Conservation (phyloP, 306 rosid species). For the Pyrus bretschneideri region DNA sequence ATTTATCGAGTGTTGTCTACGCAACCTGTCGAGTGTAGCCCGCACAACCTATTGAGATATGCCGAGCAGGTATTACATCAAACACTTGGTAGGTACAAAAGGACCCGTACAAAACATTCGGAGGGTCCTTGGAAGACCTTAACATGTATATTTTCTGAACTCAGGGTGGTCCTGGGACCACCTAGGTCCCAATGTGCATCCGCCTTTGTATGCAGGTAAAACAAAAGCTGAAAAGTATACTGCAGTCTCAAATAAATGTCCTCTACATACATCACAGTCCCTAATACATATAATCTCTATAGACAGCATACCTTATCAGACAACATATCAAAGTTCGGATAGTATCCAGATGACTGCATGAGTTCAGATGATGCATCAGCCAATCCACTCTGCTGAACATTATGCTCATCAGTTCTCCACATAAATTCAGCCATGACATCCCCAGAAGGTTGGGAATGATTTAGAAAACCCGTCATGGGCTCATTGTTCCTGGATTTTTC, state of each 20-base stretch:
- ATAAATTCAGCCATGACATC: conserved; percentile 8
- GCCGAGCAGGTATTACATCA: no score
- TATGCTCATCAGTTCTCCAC: conserved; percentile 22
- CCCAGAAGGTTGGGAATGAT: conserved; percentile 12
- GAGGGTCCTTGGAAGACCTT: no score
- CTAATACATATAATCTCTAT: background rate
- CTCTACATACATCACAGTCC: background rate
- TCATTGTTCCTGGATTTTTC: conserved; percentile 4
- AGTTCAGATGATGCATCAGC: conserved; percentile 16
- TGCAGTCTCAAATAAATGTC: background rate
- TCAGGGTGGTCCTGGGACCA: no score
- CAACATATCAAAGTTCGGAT: conserved; percentile 8
- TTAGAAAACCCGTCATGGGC: background rate
- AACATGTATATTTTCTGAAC: no score
- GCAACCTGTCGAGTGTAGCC: no score
- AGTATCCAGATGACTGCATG: conserved; percentile 16
- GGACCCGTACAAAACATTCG: no score
- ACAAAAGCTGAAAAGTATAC: background rate
- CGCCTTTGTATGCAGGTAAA: background rate
- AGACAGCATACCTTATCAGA: conserved; percentile 22
- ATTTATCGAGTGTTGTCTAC: no score
- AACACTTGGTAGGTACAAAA: no score
- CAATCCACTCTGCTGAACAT: conserved; percentile 12
- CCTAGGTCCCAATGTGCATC: no score
- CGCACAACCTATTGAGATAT: no score